These are phyloP conservation scores for Talaromyces sp. DNA, from an alignment of 2,329 filamentous ascomycete species.

Conservation along the genomic window DNA sequence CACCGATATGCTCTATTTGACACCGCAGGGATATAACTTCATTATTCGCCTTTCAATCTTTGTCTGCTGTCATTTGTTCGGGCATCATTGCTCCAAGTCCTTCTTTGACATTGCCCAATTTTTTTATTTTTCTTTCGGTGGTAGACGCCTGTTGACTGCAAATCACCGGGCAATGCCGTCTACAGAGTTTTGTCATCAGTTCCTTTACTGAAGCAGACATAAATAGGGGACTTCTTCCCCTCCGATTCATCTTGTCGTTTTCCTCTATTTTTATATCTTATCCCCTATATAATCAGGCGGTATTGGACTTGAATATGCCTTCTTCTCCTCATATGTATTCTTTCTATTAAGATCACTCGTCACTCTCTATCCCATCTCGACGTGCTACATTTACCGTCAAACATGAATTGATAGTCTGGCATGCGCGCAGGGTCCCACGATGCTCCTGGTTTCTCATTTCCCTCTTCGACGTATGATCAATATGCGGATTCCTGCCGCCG, in stretches of 20 bases:
- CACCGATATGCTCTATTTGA: background rate
- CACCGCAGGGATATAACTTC: background rate
- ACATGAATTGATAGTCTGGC: background rate
- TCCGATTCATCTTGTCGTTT: background rate
- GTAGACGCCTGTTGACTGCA: background rate
- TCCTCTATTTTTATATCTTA: background rate
- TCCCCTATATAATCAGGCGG: background rate
- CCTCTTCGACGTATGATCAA: too few species aligned
- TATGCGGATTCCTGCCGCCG: too few species aligned
- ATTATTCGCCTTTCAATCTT: background rate
- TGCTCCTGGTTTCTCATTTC: background rate
- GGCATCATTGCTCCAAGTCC: background rate
- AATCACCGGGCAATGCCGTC: background rate
- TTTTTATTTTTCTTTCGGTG: background rate
- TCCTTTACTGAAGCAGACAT: background rate
- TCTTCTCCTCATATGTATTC: background rate
- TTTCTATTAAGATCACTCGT: background rate
- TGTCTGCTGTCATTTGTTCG: background rate
- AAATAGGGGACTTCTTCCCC: background rate
- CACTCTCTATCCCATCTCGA: background rate
- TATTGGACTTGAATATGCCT: background rate
- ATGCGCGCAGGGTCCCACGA: background rate
- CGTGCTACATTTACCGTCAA: background rate
- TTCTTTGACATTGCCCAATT: background rate
- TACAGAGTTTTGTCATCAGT: background rate